Percentiles rank a stretch among this genome's conserved stretches.
phyloP scores from a whole-genome alignment of 176 grass and related monocot genomes.

The Chloris gayana region DNA sequence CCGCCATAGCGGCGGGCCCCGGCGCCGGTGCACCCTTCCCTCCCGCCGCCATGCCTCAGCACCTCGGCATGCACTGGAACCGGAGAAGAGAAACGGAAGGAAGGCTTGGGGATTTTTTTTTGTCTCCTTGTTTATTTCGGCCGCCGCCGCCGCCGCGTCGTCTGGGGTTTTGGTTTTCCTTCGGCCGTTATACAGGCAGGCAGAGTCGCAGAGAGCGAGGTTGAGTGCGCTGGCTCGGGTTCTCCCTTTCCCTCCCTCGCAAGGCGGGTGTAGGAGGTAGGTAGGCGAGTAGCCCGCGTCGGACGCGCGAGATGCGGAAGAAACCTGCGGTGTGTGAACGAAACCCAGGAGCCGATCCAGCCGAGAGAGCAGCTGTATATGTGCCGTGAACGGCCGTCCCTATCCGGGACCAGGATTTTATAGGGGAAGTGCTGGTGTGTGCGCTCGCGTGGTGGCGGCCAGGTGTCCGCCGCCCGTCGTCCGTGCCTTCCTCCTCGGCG shows the following conservation, averaged over 20 bases:
- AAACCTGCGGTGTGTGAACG: constrained; percentile 47
- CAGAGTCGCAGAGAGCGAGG: neutral
- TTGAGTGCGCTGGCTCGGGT: constrained; percentile 4
- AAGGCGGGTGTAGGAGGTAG: neutral
- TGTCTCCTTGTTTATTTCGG: neutral
- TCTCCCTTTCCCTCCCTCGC: neutral
- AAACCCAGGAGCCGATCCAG: constrained; percentile 16
- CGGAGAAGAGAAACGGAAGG: neutral
- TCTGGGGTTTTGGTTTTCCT: neutral
- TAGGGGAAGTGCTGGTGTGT: neutral
- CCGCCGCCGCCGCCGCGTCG: neutral
- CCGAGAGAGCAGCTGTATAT: too few species aligned
- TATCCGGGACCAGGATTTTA: constrained; percentile 45
- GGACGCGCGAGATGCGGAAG: constrained; percentile 18
- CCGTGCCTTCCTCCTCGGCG: neutral
- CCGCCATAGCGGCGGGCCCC: too few species aligned
- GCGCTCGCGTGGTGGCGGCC: neutral
- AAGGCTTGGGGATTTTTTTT: neutral
- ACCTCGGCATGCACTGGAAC: constrained; percentile 1
- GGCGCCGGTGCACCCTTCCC: constrained; percentile 14
- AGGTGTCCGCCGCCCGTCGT: neutral
- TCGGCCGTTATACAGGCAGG: constrained; percentile 18
- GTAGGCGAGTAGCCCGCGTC: constrained; percentile 14
- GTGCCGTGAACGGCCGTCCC: constrained; percentile 18
- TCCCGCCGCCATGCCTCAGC: constrained; percentile 1